phyloP scores from a whole-genome alignment of 2,329 filamentous ascomycete species.

The Ascochyta lentis region DNA sequence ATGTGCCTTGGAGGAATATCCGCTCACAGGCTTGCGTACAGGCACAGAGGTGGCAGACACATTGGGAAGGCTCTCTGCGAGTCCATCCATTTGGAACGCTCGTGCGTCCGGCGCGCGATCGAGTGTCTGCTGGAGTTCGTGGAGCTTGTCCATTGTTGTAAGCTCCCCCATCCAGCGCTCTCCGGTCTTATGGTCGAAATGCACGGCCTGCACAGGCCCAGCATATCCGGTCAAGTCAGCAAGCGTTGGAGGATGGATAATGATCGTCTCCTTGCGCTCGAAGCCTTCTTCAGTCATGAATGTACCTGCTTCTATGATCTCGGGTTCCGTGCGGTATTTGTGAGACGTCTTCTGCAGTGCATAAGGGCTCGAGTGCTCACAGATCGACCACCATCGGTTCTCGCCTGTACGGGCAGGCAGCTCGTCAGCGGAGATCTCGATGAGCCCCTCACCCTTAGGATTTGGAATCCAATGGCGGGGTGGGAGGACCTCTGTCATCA shows the following conservation, averaged over 20 bases:
- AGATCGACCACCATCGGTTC: conserved; percentile 40
- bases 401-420: conserved; percentile 44
- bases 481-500: conserved; percentile 61
- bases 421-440: conserved; percentile 55
- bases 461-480: conserved; percentile 59
- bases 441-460: conserved; percentile 43
- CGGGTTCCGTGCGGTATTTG: conserved; percentile 36
- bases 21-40: conserved; percentile 24
- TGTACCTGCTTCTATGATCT: conserved; percentile 50
- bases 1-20: background rate
- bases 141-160: conserved; percentile 30
- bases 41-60: conserved; percentile 14
- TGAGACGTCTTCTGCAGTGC: conserved; percentile 7
- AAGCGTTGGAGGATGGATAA: conserved; percentile 54
- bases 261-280: conserved; percentile 53
- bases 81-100: conserved; percentile 17
- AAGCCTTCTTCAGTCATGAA: conserved; percentile 51
- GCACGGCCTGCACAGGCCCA: conserved; percentile 37
- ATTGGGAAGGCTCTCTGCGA: conserved; percentile 19
- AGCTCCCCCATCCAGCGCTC: conserved; percentile 33
- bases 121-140: conserved; percentile 15
- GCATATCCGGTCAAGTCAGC: conserved; percentile 41
- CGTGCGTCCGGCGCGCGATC: conserved; percentile 11
- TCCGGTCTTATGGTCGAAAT: conserved; percentile 41
- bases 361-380: conserved; percentile 26